Evolutionary conservation across 2,329 filamentous ascomycete genomes (phyloP), one percentile per base, ranked within the genome.

Genomic region (Berkeleyomyces basicola): DNA sequence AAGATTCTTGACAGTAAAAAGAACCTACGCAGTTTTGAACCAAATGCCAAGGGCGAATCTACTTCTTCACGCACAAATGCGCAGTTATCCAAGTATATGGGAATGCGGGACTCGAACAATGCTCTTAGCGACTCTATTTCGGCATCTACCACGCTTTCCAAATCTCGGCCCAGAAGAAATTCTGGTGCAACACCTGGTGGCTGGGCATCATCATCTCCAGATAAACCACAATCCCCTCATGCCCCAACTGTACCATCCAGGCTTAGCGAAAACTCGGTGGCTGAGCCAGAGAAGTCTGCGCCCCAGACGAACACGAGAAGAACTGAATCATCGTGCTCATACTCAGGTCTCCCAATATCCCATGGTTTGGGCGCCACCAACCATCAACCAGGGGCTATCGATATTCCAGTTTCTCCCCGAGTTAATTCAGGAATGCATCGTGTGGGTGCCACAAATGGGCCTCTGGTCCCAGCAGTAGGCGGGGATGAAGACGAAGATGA

Each of bases 221-320:
- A 58, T 16, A 96, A 96, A 69, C 89, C 90, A 0, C 81, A 95
- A 16, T 96, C 89, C 0, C 90, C 91, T 1, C 91, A 97, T 70
- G 95, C 90, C 0, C 93, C 93, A 3, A 90, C 91, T 9, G 90
- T 97, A 37, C 92, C 92, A 23, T 96, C 91, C 6, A 82, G 93
- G n/a, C 76, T 99, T 31, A 95, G 90, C 70, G 90, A 93, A 66
- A 91, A 95, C 70, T 93, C 88, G 60, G 89, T 93, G n/a, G 63
- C 60, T 2, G 60, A 64, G 14, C 46, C 46, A 2, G 60, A 61
- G 31, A 37, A 36, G 3, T 43, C 60, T 4, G 23, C 49, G 31
- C 37, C 57, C 7, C 57, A 43, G 4, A 42, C 39, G 16, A 31
- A 43, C 3, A 58, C 14, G 33, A 16, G 40, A 14, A 46, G 44